A percentile compares a stretch with the other conserved stretches of the same genome.
These are phyloP conservation scores for Polysphondylium violaceum DNA, from an alignment of 78 protist species.

Conservation along the genomic window DNA sequence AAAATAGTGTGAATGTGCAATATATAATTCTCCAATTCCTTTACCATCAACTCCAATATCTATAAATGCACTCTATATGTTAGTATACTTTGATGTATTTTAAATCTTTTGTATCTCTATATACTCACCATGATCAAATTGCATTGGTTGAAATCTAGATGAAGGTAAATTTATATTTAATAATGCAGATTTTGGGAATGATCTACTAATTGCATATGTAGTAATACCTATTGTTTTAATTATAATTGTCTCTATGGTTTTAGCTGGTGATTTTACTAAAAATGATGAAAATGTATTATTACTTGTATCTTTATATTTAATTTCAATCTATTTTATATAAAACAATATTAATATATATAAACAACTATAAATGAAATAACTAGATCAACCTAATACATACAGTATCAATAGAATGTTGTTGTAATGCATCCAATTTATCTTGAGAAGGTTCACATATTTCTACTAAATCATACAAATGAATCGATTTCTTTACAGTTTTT, in stretches of 20 bases:
- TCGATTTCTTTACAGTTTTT: conserved; percentile 15
- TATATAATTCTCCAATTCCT: conserved; percentile 70
- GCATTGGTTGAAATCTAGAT: conserved; percentile 34
- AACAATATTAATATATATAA: no score
- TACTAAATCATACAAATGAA: conserved; percentile 50
- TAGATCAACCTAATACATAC: no score
- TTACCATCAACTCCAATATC: conserved; percentile 61
- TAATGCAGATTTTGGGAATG: conserved; percentile 19
- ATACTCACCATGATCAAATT: conserved; percentile 57
- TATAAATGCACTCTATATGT: not conserved
- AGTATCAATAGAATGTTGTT: conserved; percentile 14
- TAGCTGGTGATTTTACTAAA: conserved; percentile 33
- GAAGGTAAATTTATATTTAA: conserved; percentile 22
- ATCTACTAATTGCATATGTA: conserved; percentile 40
- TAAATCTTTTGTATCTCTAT: not conserved
- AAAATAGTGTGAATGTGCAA: conserved; percentile 73
- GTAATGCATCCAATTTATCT: no score
- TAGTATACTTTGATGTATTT: not conserved
- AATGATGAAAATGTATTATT: not conserved
- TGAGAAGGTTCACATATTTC: conserved; percentile 42
- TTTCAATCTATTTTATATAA: conserved; percentile 26
- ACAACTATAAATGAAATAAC: no score
- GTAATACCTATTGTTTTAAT: conserved; percentile 45
- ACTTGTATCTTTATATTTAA: conserved; percentile 29
- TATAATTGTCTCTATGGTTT: conserved; percentile 40